Base-by-base conservation (phyloP, 352 stramenopile species). In the Plasmopara halstedii region DNA sequence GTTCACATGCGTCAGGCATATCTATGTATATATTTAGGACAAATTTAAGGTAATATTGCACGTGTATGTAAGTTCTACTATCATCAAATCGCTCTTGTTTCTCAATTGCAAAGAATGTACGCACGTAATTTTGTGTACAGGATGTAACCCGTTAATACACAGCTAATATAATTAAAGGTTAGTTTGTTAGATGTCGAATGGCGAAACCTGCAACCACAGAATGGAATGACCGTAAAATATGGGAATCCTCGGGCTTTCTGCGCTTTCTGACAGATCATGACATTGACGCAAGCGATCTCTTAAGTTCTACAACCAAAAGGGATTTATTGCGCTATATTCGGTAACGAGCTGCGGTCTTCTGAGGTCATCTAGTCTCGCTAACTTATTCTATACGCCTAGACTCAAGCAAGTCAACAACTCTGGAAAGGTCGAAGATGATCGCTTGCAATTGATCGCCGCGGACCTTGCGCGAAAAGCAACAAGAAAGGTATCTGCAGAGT, bases 261-360 rank as follows among this genome's bases (percentile, higher is more conserved):
- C 39, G 47, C 43, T 89, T 89, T 57, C 55, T 89, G 3, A 14
- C 47, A 2, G 48, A 70, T 19, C 78, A 89, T 49, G 49, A 65
- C 2, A 70, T 85, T 36, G n/a, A 67, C 17, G 25, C 42, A 1
- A 63, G 47, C 2, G 77, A 87, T 35, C 58, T 86, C 25, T 17
- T 83, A 4, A 62, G 26, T 7, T n/a, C 42, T 1, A 58, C 54
- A 11, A 20, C 20, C 10, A 50, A 57, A 14, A 42, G 38, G 37
- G 50, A 53, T 5, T 53, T 58, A 32, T 56, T 56, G 29, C 72
- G 78, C 43, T 89, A 81, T 46, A 83, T 89, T 47, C 61, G 78
- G 77, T 85, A 55, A 33, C 39, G 33, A 33, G 4, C 39, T n/a
- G n/a, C n/a, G n/a, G n/a, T n/a, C n/a, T 35, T 17, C 3, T 2